Evolutionary conservation across 371 early-diverging fungal genomes (phyloP).

Genomic region (Mortierella sp.): DNA sequence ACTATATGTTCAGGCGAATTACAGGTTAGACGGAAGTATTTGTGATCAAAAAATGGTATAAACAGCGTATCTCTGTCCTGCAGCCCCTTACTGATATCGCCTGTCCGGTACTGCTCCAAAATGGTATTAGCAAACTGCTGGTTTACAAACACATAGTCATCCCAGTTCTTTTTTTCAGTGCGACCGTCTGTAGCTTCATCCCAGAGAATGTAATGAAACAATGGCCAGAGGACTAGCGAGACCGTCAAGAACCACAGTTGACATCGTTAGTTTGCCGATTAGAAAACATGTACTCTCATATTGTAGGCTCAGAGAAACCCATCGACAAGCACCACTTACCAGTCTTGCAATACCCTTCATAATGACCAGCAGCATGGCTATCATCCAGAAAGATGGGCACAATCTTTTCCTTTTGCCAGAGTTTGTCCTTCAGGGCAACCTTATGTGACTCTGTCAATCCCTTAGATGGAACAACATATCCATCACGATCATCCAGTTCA

Average conservation of each 20-base stretch:
- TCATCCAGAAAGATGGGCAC: constrained; percentile 87
- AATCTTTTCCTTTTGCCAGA: constrained; percentile 67
- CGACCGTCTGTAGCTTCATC: constrained; percentile 81
- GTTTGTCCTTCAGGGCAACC: constrained; percentile 52
- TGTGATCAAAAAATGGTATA: background rate
- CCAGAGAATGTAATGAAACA: constrained; percentile 97
- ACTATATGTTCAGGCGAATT: constrained; percentile 59
- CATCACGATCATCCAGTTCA: constrained; percentile 62
- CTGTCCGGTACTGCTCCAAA: constrained; percentile 76
- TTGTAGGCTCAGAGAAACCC: background rate
- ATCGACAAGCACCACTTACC: constrained; percentile 63
- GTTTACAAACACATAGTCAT: constrained; percentile 90
- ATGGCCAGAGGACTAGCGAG: constrained; percentile 92
- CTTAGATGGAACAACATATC: constrained; percentile 43
- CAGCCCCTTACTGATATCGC: constrained; percentile 82
- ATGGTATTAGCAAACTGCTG: constrained; percentile 88
- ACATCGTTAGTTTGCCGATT: no score
- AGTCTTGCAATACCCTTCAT: constrained; percentile 93
- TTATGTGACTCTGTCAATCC: constrained; percentile 58
- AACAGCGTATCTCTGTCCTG: background rate
- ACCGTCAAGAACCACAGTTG: background rate
- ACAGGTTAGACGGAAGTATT: background rate
- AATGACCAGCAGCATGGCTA: constrained; percentile 78
- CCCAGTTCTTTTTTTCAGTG: constrained; percentile 82
- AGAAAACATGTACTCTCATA: no score